These are phyloP conservation scores for Stereum hirsutum DNA, from an alignment of 1,284 basidiomycete species.

Conservation along the genomic window DNA sequence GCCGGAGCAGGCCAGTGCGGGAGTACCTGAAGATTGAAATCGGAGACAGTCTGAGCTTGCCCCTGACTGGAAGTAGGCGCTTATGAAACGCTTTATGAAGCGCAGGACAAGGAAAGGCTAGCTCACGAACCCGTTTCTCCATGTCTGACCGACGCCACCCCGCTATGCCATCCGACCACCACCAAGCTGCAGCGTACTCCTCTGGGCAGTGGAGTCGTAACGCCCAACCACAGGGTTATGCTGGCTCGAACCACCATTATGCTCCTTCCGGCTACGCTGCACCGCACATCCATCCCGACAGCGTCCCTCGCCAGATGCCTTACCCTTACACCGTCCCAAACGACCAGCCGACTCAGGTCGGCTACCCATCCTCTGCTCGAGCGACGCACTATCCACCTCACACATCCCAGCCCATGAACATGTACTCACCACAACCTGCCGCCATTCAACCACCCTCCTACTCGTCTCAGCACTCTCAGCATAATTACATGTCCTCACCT, in stretches of 20 bases:
- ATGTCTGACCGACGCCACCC: slow-evolving; percentile 25
- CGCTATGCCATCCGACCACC: slow-evolving; percentile 13
- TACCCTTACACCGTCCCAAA: slow-evolving; percentile 17
- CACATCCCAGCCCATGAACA: not conserved
- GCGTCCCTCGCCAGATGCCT: slow-evolving; percentile 12
- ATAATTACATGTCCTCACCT: not conserved
- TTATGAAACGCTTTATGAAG: slow-evolving; percentile 21
- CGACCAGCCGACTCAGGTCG: slow-evolving; percentile 10
- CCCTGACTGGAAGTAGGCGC: slow-evolving; percentile 12
- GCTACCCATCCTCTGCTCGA: slow-evolving; percentile 7
- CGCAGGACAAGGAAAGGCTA: slow-evolving; percentile 12
- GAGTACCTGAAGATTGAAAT: not conserved
- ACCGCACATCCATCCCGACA: slow-evolving; percentile 15
- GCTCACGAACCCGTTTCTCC: slow-evolving; percentile 14
- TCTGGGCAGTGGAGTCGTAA: slow-evolving; percentile 18
- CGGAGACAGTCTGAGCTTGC: slow-evolving; percentile 7
- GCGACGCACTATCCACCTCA: slow-evolving; percentile 6
- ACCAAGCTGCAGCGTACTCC: slow-evolving; percentile 16
- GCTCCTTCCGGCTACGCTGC: slow-evolving; percentile 16
- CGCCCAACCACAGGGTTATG: slow-evolving; percentile 18
- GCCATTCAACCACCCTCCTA: slow-evolving; percentile 11
- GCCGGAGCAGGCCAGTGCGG: slow-evolving; percentile 8
- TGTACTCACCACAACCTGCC: slow-evolving; percentile 7
- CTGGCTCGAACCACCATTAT: slow-evolving; percentile 17
- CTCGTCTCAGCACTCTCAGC: slow-evolving; percentile 12